Base-by-base conservation (phyloP, 352 stramenopile genomes). In the Pythium apleroticum region DNA sequence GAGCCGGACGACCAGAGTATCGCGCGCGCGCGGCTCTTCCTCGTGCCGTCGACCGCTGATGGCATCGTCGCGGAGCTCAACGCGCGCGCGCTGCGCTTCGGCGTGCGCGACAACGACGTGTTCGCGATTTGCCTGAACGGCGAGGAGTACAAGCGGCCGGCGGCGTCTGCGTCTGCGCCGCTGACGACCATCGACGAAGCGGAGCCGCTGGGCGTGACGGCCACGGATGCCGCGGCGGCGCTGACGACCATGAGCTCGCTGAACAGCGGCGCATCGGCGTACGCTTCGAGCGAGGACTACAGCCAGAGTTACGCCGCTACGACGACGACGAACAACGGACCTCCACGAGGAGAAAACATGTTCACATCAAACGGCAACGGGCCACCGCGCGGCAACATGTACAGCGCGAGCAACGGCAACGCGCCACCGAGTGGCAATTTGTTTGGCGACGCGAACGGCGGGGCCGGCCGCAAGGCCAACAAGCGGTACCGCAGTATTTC, bases 401-500 rank as follows among this genome's bases (percentile, higher is more conserved):
- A 39, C 48, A 31, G 37, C 30, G 17, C 70, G 60, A 22, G 64
- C 68, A 35, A n/a, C 19, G 46, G 39, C 30, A 61, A 57, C 24
- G 60, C 55, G 11, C 55, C 66, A 20, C 61, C 67, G 28, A 52
- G 56, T 22, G 57, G 62, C n/a, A 63, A 54, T 22, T 60, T 74
- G 15, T 54, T 69, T 57, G 63, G 56, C 30, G 20, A 58, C 37
- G 57, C 56, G 41, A 60, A 25, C 66, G 60, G 41, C 66, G 41
- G 33, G 15, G 33, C 6, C 11, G 48, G 30, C 33, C 72, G 76
- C 19, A 90, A 88, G 64, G 77, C 75, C 49, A 86, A 65, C 68
- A 92, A 92, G 56, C 81, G 84, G 19, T 87, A 87, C 56, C 81
- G 84, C 41, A 92, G 84, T 60, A 89, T 91, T 53, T 89, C 79